Conservation (phyloP, 1,139 yeast genomes). For the Komagataea norvegica region DNA sequence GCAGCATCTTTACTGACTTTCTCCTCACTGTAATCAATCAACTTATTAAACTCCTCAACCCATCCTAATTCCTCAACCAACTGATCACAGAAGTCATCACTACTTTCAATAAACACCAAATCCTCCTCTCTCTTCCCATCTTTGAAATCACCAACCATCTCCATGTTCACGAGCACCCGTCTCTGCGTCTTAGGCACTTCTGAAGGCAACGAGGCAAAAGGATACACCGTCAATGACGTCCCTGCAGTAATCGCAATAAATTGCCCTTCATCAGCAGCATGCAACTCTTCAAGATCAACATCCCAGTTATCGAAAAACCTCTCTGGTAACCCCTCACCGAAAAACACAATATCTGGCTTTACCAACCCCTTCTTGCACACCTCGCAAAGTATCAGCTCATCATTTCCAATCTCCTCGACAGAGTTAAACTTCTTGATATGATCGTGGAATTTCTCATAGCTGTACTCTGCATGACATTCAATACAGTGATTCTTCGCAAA, state of each 20-base stretch:
- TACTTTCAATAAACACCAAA: constrained; percentile 50
- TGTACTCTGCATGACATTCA: constrained; percentile 57
- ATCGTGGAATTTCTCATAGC: constrained; percentile 43
- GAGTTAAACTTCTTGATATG: constrained; percentile 29
- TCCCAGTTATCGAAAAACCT: constrained; percentile 68
- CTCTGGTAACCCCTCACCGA: constrained; percentile 80
- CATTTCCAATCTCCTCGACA: constrained; percentile 7
- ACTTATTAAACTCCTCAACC: constrained; percentile 44
- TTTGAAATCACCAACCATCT: constrained; percentile 68
- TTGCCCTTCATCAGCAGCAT: constrained; percentile 34
- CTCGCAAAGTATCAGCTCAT: constrained; percentile 53
- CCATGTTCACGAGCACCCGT: constrained; percentile 70
- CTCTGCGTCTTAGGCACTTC: constrained; percentile 47
- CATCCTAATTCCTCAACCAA: constrained; percentile 60
- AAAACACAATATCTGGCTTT: constrained; percentile 90
- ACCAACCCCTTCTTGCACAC: constrained; percentile 55
- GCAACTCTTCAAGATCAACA: constrained; percentile 40
- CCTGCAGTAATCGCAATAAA: constrained; percentile 88
- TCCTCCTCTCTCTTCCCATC: constrained; percentile 52
- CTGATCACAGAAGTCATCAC: constrained; percentile 57
- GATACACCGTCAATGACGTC: constrained; percentile 82
- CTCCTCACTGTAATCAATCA: constrained; percentile 31
- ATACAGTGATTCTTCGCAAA: constrained; percentile 84
- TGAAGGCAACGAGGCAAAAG: constrained; percentile 79
- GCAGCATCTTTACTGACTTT: constrained; percentile 3